Evolutionary conservation across 1,284 basidiomycete genomes (phyloP), one percentile per base, ranked within the genome.

Genomic region (Meripilus lineatus): DNA sequence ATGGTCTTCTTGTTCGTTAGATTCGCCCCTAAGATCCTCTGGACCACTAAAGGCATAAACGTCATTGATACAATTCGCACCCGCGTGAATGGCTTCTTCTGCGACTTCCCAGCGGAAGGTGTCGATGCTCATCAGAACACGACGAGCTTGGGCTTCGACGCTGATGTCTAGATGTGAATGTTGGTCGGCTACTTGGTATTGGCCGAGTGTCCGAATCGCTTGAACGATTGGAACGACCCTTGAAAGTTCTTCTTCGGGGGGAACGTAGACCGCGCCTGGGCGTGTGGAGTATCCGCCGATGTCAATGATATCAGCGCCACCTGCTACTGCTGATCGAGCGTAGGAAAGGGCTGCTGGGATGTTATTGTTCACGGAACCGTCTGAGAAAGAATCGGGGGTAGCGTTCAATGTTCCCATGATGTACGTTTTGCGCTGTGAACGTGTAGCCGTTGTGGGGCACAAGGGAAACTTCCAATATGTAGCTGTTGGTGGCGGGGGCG

Each of bases 371-470:
- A 67, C 63, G 1, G 84, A 76, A 5, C 93, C 93, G 53, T 98
- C 93, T 0, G 94, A 98, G 68, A 99, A 99, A 0, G 93, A 97
- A 66, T 99, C 94, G 1, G 96, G 96, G 0, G 96, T 99, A 3
- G 81, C 78, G 60, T 99, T 98, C 52, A 99, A 77, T 4, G 93
- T 97, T 0, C 88, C 89, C 96, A 99, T 99, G 47, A 98, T 64
- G 47, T 78, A 75, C 1, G 90, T 93, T 51, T 69, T 72, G 11
- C 52, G 45, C 6, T 51, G 38, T 2, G 45, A 23, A 5, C 54
- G 25, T 54, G 56, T 10, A 60, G 53, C 24, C 57, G 52, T n/a
- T 51, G 43, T 6, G 47, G 50, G 3, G 44, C 42, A 5, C 50
- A 44, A 37, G 1, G 71, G 67, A 50, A 79, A 71, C n/a, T 62